Conservation (phyloP, 345 rosid species). For the Eucalyptus urophylla region DNA sequence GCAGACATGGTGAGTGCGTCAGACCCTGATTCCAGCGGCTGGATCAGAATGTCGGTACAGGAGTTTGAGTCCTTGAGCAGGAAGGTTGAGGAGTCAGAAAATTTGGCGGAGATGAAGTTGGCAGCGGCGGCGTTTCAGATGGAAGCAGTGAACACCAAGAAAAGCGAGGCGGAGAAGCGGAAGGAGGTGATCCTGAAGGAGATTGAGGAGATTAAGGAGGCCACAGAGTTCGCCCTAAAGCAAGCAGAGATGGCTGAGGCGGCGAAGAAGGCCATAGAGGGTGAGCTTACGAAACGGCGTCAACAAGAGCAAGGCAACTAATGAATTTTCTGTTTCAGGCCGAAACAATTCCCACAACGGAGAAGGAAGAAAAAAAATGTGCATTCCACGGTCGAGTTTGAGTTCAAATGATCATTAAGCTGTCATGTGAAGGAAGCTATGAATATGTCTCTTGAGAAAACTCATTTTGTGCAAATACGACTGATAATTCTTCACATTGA, state of each 20-base stretch:
- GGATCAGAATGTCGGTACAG: constrained; percentile 38
- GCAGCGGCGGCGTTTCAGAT: constrained; percentile 31
- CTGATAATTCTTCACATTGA: not conserved
- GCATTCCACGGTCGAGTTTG: not conserved
- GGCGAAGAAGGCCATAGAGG: constrained; percentile 47
- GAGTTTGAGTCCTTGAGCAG: constrained; percentile 42
- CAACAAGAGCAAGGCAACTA: constrained; percentile 16
- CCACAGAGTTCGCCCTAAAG: constrained; percentile 60
- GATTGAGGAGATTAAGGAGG: constrained; percentile 53
- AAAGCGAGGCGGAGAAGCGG: constrained; percentile 22
- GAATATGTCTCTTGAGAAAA: not conserved
- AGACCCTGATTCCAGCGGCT: not conserved
- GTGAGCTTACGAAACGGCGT: constrained; percentile 57
- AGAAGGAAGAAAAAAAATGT: not conserved
- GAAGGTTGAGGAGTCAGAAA: constrained; percentile 37
- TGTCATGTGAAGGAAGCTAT: not conserved
- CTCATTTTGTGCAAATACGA: not conserved
- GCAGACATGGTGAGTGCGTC: not conserved
- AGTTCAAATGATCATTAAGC: not conserved
- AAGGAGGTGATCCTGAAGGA: constrained; percentile 38
- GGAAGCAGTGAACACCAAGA: constrained; percentile 31
- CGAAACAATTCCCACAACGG: not conserved
- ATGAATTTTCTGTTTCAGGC: not conserved
- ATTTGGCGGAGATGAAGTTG: constrained; percentile 28
- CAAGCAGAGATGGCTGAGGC: constrained; percentile 63